Percentiles rank a stretch among this genome's conserved stretches.
These are phyloP conservation scores for Halteria grandinella DNA, from an alignment of 73 alveolate genomes.

Conservation along the genomic window DNA sequence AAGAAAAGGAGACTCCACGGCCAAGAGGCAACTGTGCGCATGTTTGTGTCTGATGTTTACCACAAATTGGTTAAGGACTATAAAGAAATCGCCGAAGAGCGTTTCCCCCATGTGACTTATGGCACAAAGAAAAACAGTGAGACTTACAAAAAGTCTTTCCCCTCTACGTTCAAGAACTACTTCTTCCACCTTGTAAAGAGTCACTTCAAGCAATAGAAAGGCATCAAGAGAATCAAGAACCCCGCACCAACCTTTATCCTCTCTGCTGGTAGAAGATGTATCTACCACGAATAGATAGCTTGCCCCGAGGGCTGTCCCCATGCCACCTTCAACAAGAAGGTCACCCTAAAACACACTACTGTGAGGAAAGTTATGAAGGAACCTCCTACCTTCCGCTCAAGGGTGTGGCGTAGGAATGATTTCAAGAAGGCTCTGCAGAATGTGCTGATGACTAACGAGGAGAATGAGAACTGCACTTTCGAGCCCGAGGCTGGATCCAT, in stretches of 20 bases:
- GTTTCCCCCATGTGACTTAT: constrained; percentile 47
- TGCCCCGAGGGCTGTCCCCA: constrained; percentile 48
- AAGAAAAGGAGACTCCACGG: constrained; percentile 33
- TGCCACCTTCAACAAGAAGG: constrained; percentile 32
- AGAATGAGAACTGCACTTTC: constrained; percentile 93
- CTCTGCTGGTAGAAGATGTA: constrained; percentile 47
- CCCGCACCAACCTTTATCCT: constrained; percentile 56
- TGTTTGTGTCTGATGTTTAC: constrained; percentile 39
- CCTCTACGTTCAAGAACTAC: constrained; percentile 73
- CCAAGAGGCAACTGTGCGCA: constrained; percentile 33
- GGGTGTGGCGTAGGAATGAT: constrained; percentile 70
- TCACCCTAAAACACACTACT: constrained; percentile 7
- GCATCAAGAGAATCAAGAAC: constrained; percentile 13
- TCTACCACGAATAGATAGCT: constrained; percentile 25
- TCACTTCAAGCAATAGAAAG: constrained; percentile 12
- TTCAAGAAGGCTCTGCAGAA: constrained; percentile 70
- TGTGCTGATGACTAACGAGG: constrained; percentile 91
- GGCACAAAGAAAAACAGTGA: constrained; percentile 52
- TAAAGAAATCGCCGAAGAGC: constrained; percentile 7
- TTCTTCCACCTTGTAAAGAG: constrained; percentile 68
- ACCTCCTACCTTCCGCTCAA: constrained; percentile 22
- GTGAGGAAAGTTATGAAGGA: constrained; percentile 18
- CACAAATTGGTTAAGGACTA: constrained; percentile 6
- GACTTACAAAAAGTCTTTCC: constrained; percentile 72
- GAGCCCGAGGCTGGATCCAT: constrained; percentile 90